Conservation (phyloP, 2,329 filamentous ascomycete species). For the Cordyceps farinosa region DNA sequence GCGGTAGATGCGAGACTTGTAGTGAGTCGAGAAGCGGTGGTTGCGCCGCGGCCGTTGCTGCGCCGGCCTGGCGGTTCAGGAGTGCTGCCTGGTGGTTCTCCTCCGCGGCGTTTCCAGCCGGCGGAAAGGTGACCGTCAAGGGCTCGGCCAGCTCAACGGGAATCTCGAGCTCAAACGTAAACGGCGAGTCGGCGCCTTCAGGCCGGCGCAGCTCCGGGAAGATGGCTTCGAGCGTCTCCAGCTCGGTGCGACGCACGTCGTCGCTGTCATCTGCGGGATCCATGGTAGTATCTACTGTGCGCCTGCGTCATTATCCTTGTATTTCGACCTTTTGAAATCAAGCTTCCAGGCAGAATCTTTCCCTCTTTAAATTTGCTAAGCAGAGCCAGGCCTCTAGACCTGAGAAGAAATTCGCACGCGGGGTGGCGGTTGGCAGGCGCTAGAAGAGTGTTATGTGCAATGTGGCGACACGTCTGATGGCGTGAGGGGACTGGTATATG, state of each 20-base stretch:
- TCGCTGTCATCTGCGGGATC: constrained; percentile 16
- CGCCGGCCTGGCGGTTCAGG: not conserved
- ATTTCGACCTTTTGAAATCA: not conserved
- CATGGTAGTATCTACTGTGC: constrained; percentile 10
- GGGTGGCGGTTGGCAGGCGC: not conserved
- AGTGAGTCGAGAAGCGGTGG: constrained; percentile 41
- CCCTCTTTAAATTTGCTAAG: not conserved
- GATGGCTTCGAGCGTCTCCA: constrained; percentile 44
- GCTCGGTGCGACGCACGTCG: constrained; percentile 16
- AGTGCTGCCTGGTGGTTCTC: not conserved
- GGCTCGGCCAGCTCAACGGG: constrained; percentile 53
- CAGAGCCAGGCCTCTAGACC: not conserved
- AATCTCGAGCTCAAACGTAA: constrained; percentile 53
- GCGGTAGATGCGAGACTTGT: constrained; percentile 54
- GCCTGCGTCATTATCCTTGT: constrained; percentile 11
- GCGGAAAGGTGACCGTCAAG: constrained; percentile 56
- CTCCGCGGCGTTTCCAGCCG: constrained; percentile 29
- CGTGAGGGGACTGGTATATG: not conserved
- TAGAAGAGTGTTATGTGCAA: not conserved
- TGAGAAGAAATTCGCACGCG: not conserved
- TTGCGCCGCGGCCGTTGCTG: constrained; percentile 17
- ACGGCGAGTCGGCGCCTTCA: constrained; percentile 37
- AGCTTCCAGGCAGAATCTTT: no score
- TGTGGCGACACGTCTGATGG: constrained; percentile 9
- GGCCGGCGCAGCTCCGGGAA: constrained; percentile 59